Conservation (phyloP, 2,329 filamentous ascomycete species). For the Sclerotinia sclerotiorum region DNA sequence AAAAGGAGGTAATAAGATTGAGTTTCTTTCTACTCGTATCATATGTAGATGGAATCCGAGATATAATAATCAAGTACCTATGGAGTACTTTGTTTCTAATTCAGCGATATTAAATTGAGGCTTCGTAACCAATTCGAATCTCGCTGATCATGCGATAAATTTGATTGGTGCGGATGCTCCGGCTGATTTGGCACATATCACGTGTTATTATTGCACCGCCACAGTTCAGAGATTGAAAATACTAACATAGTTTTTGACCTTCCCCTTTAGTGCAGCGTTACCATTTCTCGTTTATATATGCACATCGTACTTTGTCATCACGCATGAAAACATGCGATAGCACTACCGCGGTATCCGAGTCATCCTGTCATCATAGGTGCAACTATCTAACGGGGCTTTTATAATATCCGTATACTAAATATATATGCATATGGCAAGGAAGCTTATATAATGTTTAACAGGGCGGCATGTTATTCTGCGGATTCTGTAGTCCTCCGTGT, state of each 20-base stretch:
- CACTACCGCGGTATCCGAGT: no score
- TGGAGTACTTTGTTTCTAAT: slow-evolving; percentile 4
- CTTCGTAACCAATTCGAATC: slow-evolving; percentile 20
- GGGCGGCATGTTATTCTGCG: neutral
- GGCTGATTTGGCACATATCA: neutral
- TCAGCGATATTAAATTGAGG: slow-evolving; percentile 21
- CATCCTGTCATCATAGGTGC: no score
- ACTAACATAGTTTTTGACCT: no score
- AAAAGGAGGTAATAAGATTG: slow-evolving; percentile 2
- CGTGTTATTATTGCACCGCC: neutral
- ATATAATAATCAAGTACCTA: no score
- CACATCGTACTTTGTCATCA: neutral
- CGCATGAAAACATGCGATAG: neutral
- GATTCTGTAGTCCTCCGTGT: neutral
- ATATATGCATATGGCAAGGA: neutral
- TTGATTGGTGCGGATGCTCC: slow-evolving; percentile 14
- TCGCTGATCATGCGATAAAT: slow-evolving; percentile 13
- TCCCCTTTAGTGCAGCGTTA: neutral
- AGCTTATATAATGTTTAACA: neutral
- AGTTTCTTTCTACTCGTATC: neutral
- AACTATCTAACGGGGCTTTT: no score
- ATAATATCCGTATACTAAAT: neutral
- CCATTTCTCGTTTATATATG: neutral
- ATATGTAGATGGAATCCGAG: neutral
- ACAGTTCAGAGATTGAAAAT: neutral